Evolutionary conservation across 345 rosid genomes (phyloP), one percentile per base, ranked within the genome.

Genomic region (Fremontodendron californicum): DNA sequence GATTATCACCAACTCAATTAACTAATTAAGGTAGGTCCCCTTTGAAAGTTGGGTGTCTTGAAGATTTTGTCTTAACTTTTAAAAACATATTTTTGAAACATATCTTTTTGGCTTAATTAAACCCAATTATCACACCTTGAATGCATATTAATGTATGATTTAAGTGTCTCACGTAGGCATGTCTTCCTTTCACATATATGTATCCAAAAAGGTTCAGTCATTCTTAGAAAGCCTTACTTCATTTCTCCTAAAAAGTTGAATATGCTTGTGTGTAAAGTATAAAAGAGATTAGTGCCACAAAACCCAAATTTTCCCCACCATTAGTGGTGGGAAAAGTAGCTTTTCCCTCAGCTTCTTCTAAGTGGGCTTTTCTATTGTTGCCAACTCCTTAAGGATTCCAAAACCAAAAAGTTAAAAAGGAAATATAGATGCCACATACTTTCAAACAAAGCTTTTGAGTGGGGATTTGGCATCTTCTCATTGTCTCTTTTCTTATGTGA

Each of bases 261-360:
- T 31, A 71, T 75, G 87, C 90, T 81, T 87, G 78, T 78, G 83
- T 86, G 86, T 80, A 83, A 87, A 86, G 88, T 76, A 60, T 71
- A 51, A 65, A 65, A 42, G 55, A 70, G 63, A 78, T 84, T 79
- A 78, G 82, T 87, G 81, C 81, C 58, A 81, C 63, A 82, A 58
- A 77, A 78, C 73, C 87, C 85, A 78, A 83, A 69, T 73, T 83
- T 71, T 74, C 77, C 81, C 78, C 80, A 55, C 81, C 78, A 80
- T 80, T 67, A 76, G 83, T 73, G 81, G 84, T 40, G 84, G 43
- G 55, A 74, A 49, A 83, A 84, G 85, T 77, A 25, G 83, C 85
- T 75, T 86, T 84, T 79, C 3, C 71, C 40, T n/a, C 27, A 43
- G 58, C 81, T 48, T 79, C 67, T 63, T 79, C 70, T 33, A 60